Evolutionary conservation across 352 stramenopile species (phyloP), one percentile per base, ranked within the genome.

Genomic region (Pythium sukuiense): DNA sequence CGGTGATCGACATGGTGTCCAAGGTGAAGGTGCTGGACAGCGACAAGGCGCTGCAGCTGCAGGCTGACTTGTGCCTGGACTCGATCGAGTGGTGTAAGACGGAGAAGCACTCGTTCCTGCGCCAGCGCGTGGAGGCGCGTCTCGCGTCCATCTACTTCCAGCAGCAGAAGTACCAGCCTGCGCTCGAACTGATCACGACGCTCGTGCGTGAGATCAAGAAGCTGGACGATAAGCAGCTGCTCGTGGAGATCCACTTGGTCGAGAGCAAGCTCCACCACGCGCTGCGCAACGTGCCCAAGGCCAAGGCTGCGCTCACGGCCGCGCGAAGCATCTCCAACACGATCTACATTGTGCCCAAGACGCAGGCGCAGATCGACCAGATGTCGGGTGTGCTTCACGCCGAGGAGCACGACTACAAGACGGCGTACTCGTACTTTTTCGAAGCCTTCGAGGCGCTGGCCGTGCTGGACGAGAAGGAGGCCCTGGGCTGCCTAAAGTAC

Each of bases 341-440:
- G 46, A 99, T 99, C 72, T 99, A 99, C 72, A 96, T 99, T 16
- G 82, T 93, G 45, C 97, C 97, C 3, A 82, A 85, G 43, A 92
- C 98, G 33, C 98, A 99, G 76, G 89, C 87, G 41, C 88, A 96
- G 62, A 97, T 97, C 59, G 97, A 99, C 73, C 88, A 98, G 65
- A 99, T 99, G 96, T 98, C 90, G 56, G 97, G 97, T 41, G 96
- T 97, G 45, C 86, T 99, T 35, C 96, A 99, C 74, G 97, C 93
- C 12, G 97, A 99, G 71, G 97, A 99, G 78, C 85, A 92, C 45
- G 98, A 99, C 83, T 99, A 99, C 85, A 98, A 99, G 80, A 99
- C 97, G 18, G 95, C 97, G 12, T 99, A 99, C 76, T 99, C 97
- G 50, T 99, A 99, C 88, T 99, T 99, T 79, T 97, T 99, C 59